Base-by-base conservation (phyloP, 805 yeast species). In the Candida boidinii region DNA sequence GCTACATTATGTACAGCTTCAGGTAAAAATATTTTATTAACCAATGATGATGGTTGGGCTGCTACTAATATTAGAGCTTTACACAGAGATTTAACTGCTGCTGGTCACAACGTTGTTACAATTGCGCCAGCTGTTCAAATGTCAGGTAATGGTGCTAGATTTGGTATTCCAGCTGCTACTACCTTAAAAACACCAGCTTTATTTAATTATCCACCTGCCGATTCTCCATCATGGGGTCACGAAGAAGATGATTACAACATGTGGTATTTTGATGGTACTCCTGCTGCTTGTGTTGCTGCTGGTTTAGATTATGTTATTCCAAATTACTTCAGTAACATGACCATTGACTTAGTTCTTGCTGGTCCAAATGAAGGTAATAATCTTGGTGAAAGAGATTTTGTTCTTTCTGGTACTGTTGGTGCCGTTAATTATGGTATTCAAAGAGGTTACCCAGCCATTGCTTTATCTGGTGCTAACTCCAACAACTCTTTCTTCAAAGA, bases 31-130 rank as follows among this genome's bases (percentile, higher is more conserved):
- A 62, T 65, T 38, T 46, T 68, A 18, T 54, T 68, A 26, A 62
- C 74, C 37, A 70, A 70, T 42, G 77, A 70, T 43, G 77, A 70
- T 39, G 62, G 68, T n/a, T 71, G 70, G 69, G 66, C 62, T 5
- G 50, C 75, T 4, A 65, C 74, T 30, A 68, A 68, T 43, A 68
- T 70, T 45, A 64, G 76, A 45, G 71, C 75, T 13, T 53, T 70
- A 5, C 71, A 69, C 58, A 47, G 60, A 26, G 67, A 56, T 23
- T 57, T 68, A 39, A 57, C 49, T 15, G 39, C 43, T 10, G 72
- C 66, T 16, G 71, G 70, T 19, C 65, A 69, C 47, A 56, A 56
- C 37, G 74, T 67, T 26, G 49, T 59, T 33, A 40, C 67, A 41
- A 68, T 64, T 23, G 74, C 74, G 10, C 75, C 75, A 32, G 66